These are phyloP conservation scores for Penicillium italicum DNA, from an alignment of 2,329 filamentous ascomycete genomes.

Conservation along the genomic window DNA sequence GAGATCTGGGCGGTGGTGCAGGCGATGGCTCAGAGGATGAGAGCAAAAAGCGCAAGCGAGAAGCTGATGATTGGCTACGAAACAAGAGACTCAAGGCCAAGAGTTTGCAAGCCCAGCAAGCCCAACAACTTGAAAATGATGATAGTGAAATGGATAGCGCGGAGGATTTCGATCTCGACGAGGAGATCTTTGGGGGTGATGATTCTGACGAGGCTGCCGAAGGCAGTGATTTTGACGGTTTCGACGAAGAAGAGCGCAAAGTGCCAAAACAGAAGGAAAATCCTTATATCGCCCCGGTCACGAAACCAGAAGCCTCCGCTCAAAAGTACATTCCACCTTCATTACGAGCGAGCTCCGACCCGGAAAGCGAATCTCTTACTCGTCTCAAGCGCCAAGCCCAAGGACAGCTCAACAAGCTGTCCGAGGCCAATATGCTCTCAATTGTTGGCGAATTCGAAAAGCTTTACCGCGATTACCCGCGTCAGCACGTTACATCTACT, in stretches of 20 bases:
- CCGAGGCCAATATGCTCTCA: constrained; percentile 81
- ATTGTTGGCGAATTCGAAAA: constrained; percentile 79
- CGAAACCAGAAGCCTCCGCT: constrained; percentile 43
- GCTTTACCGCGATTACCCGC: constrained; percentile 76
- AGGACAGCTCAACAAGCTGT: constrained; percentile 86
- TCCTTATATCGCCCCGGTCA: constrained; percentile 74
- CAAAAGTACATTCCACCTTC: constrained; percentile 88
- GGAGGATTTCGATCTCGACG: constrained; percentile 13
- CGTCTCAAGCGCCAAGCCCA: constrained; percentile 77
- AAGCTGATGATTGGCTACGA: constrained; percentile 59
- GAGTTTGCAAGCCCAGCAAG: constrained; percentile 22
- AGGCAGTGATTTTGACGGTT: constrained; percentile 36
- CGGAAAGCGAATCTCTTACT: constrained; percentile 63
- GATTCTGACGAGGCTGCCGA: constrained; percentile 33
- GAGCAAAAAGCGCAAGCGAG: constrained; percentile 56
- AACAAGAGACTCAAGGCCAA: constrained; percentile 56
- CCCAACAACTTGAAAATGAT: constrained; percentile 9
- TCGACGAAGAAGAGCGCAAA: constrained; percentile 41
- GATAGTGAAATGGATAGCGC: constrained; percentile 18
- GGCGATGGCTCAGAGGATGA: constrained; percentile 53
- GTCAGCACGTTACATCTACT: constrained; percentile 81
- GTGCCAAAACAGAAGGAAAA: constrained; percentile 64
- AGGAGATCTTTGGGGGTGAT: constrained; percentile 27
- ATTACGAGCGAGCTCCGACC: constrained; percentile 60
- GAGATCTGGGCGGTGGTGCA: constrained; percentile 58